These are phyloP conservation scores for Termitomyces sp. DNA, from an alignment of 768 basidiomycete species.

Conservation along the genomic window DNA sequence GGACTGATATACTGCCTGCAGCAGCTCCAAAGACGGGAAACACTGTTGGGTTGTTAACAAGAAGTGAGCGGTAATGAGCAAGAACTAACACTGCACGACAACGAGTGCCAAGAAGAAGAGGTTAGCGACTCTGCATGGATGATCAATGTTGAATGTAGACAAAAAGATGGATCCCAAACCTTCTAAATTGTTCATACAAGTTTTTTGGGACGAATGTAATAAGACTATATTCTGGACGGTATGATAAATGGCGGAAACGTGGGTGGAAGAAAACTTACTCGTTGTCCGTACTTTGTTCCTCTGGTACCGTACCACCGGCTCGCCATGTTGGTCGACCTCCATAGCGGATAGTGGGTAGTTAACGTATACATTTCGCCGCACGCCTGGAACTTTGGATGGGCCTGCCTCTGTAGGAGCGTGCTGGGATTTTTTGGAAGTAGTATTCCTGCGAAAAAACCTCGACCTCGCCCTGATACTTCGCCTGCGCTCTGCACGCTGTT, in stretches of 20 bases:
- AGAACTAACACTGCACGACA: slow-evolving; percentile 63
- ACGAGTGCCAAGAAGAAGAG: slow-evolving; percentile 87
- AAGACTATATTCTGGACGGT: slow-evolving; percentile 73
- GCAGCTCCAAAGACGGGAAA: slow-evolving; percentile 91
- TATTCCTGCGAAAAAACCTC: slow-evolving; percentile 50
- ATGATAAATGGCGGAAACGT: background rate
- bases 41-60: slow-evolving; percentile 36
- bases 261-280: slow-evolving; percentile 49
- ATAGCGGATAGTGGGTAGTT: slow-evolving; percentile 61
- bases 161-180: slow-evolving; percentile 39
- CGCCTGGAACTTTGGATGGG: slow-evolving; percentile 40
- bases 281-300: slow-evolving; percentile 94
- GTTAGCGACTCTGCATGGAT: slow-evolving; percentile 67
- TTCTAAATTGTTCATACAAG: slow-evolving; percentile 89
- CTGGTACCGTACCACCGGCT: slow-evolving; percentile 73
- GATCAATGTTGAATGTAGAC: background rate
- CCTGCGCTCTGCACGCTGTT: slow-evolving; percentile 61
- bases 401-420: slow-evolving; percentile 21
- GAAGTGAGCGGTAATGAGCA: background rate
- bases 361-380: slow-evolving; percentile 74
- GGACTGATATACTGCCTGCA: slow-evolving; percentile 71
- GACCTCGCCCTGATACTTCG: slow-evolving; percentile 47
- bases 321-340: slow-evolving; percentile 68
- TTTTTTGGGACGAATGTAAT: slow-evolving; percentile 93
- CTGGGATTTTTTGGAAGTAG: slow-evolving; percentile 42